phyloP scores from a whole-genome alignment of 2,329 filamentous ascomycete species.

The Myriosclerotinia duriaeana region DNA sequence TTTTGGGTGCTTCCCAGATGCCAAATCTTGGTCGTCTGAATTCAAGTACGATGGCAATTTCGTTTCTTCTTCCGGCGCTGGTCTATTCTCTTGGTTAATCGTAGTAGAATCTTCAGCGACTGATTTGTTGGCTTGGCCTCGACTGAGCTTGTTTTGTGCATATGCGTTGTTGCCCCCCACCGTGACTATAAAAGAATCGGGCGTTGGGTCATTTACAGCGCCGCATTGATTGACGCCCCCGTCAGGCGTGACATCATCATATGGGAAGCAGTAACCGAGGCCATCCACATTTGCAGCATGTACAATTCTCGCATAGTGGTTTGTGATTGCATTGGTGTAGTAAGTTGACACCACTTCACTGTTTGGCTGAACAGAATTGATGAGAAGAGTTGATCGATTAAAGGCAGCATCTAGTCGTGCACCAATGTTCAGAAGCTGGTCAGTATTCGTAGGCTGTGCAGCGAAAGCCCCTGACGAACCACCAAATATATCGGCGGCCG shows the following conservation, averaged over 20 bases:
- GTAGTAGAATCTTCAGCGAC: neutral
- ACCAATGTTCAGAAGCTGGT: slow-evolving; percentile 59
- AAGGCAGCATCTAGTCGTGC: slow-evolving; percentile 74
- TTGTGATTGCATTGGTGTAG: slow-evolving; percentile 56
- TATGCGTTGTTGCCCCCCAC: slow-evolving; percentile 32
- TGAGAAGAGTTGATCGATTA: slow-evolving; percentile 68
- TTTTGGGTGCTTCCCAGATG: slow-evolving; percentile 28
- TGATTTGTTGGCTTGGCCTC: neutral
- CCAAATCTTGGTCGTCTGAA: slow-evolving; percentile 24
- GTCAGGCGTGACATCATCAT: slow-evolving; percentile 65
- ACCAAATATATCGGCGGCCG: slow-evolving; percentile 62
- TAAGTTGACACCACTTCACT: slow-evolving; percentile 50
- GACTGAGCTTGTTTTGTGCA: slow-evolving; percentile 17
- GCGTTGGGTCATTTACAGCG: slow-evolving; percentile 50
- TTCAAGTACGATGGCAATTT: slow-evolving; percentile 12
- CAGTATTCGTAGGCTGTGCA: slow-evolving; percentile 32
- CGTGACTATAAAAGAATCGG: slow-evolving; percentile 26
- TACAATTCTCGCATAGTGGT: slow-evolving; percentile 66
- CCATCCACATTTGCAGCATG: slow-evolving; percentile 60
- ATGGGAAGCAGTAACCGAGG: slow-evolving; percentile 68
- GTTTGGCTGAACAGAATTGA: slow-evolving; percentile 52
- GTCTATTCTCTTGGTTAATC: neutral
- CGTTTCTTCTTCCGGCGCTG: slow-evolving; percentile 23
- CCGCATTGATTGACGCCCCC: slow-evolving; percentile 60
- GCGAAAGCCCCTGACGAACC: slow-evolving; percentile 63